Conservation (phyloP, 805 yeast genomes). For the Ogataea nakhonphanomensis region DNA sequence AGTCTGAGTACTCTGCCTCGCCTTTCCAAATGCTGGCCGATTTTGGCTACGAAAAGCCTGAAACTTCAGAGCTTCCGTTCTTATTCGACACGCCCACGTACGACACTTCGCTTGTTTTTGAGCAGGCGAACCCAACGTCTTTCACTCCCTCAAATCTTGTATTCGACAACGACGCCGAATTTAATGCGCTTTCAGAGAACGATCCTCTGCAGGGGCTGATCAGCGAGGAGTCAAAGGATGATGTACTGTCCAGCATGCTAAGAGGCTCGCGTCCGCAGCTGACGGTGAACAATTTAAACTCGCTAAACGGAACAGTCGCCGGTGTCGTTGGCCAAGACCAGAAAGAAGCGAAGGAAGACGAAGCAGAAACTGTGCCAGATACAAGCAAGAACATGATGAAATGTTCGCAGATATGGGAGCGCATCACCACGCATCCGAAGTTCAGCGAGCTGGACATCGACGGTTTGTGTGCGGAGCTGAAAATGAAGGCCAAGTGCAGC, state of each 20-base stretch:
- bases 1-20: slow-evolving; percentile 14
- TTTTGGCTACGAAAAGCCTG: slow-evolving; percentile 10
- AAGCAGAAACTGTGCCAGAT: slow-evolving; percentile 56
- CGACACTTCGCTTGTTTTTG: slow-evolving; percentile 53
- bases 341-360: slow-evolving; percentile 23
- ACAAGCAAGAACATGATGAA: slow-evolving; percentile 57
- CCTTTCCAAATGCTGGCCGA: slow-evolving; percentile 24
- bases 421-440: slow-evolving; percentile 90
- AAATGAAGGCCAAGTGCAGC: slow-evolving; percentile 91
- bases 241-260: slow-evolving; percentile 41
- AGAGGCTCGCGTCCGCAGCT: slow-evolving; percentile 12
- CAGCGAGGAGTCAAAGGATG: slow-evolving; percentile 56
- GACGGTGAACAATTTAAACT: slow-evolving; percentile 21
- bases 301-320: slow-evolving; percentile 15
- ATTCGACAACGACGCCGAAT: slow-evolving; percentile 2
- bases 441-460: slow-evolving; percentile 93
- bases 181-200: slow-evolving; percentile 10
- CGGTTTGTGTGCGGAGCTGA: slow-evolving; percentile 85
- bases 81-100: slow-evolving; percentile 46
- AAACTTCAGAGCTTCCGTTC: slow-evolving; percentile 40
- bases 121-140: slow-evolving; percentile 13
- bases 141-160: slow-evolving; percentile 17
- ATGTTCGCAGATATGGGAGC: slow-evolving; percentile 95
- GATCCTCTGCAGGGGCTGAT: slow-evolving; percentile 34
- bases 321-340: slow-evolving; percentile 18